Percentiles rank a stretch among this genome's conserved stretches.
Conservation (phyloP, 305 asterid genomes). For the Andrographis paniculata region DNA sequence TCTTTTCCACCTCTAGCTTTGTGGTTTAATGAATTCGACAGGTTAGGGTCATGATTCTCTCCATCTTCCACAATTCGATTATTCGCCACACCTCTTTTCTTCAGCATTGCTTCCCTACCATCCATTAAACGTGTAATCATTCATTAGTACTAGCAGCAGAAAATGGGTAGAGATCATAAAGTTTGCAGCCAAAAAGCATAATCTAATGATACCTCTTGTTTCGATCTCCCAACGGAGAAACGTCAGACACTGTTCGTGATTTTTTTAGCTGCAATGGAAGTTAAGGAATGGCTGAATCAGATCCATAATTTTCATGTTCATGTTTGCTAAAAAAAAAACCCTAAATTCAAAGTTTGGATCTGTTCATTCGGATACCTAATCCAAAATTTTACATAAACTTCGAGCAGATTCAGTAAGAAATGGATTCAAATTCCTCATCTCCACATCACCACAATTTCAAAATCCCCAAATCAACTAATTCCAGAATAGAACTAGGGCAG, state of each 20-base stretch:
- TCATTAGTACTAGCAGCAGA: constrained; percentile 1
- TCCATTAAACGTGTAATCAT: not conserved
- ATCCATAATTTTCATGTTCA: no score
- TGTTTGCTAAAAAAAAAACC: no score
- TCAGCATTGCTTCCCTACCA: constrained; percentile 64
- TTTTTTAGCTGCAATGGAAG: constrained; percentile 39
- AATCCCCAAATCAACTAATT: not conserved
- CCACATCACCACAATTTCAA: not conserved
- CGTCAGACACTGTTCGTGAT: constrained; percentile 52
- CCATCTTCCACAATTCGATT: constrained; percentile 40
- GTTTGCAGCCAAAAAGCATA: not conserved
- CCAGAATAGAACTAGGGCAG: not conserved
- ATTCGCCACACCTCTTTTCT: constrained; percentile 48
- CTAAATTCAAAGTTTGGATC: not conserved
- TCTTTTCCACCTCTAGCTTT: constrained; percentile 41
- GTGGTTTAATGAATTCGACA: constrained; percentile 42
- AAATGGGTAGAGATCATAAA: not conserved
- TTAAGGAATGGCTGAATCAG: not conserved
- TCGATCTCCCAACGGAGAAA: constrained; percentile 53
- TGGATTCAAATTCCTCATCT: not conserved
- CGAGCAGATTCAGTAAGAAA: not conserved
- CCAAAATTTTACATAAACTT: not conserved
- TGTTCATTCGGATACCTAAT: no score
- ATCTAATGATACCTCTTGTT: constrained; percentile 44
- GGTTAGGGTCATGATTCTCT: constrained; percentile 74